Evolutionary conservation across 2,329 filamentous ascomycete species (phyloP).

Genomic region (Aureobasidium sp.): DNA sequence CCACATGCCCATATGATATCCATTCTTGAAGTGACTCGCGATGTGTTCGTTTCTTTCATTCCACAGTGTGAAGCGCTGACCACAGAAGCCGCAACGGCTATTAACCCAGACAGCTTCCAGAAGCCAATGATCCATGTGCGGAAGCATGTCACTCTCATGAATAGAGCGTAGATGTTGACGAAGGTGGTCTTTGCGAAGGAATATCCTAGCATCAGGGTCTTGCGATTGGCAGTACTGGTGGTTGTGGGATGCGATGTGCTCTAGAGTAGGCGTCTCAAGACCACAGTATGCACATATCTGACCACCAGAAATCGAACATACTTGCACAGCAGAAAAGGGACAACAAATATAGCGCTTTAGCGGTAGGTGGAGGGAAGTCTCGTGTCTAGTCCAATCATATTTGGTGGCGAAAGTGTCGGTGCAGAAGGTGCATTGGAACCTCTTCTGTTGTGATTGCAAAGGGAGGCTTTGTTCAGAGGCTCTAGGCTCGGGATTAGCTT

Average conservation of each 20-base stretch:
- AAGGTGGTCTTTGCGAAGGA: slow-evolving; percentile 55
- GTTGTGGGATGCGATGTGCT: slow-evolving; percentile 53
- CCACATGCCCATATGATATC: slow-evolving; percentile 46
- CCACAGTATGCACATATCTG: not conserved
- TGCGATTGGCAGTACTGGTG: slow-evolving; percentile 59
- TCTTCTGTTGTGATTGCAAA: not conserved
- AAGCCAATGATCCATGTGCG: slow-evolving; percentile 58
- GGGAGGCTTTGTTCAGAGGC: not conserved
- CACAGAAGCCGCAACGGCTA: slow-evolving; percentile 48
- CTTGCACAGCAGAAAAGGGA: slow-evolving; percentile 41
- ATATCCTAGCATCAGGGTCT: slow-evolving; percentile 52
- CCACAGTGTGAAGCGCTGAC: slow-evolving; percentile 41
- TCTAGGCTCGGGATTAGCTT: not conserved
- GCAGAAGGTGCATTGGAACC: slow-evolving; percentile 51
- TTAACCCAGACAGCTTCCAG: slow-evolving; percentile 47
- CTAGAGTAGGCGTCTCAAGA: slow-evolving; percentile 24
- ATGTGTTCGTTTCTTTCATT: slow-evolving; percentile 45
- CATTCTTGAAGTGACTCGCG: slow-evolving; percentile 46
- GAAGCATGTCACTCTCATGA: slow-evolving; percentile 54
- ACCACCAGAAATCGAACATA: not conserved
- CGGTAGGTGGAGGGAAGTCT: slow-evolving; percentile 54
- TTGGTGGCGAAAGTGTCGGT: slow-evolving; percentile 49
- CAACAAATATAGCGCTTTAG: slow-evolving; percentile 59
- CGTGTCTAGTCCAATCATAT: slow-evolving; percentile 57
- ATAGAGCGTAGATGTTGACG: slow-evolving; percentile 53